Base-by-base conservation (phyloP, 768 basidiomycete genomes). In the Pleurotus salmoneostramineus region DNA sequence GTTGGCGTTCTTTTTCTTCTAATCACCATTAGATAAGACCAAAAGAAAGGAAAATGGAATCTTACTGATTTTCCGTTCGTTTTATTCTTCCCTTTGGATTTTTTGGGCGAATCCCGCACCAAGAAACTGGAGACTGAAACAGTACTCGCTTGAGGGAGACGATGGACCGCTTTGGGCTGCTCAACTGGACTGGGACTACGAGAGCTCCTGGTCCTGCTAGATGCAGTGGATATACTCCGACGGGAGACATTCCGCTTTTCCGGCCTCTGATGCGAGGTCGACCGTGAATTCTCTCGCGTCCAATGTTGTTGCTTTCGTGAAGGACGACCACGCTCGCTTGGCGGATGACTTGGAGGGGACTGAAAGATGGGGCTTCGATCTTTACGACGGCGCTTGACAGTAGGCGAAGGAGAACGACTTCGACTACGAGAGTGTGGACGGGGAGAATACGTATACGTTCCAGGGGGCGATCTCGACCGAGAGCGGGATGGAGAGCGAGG, bases 341-440 rank as follows among this genome's bases (percentile, higher is more conserved):
- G 82, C 6, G 80, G 78, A 42, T 71, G 79, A 63, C 81, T 83
- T 31, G 71, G 78, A 17, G 76, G 68, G 11, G 66, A 55, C 17
- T 21, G 40, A 11, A 40, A 69, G 45, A 68, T 68, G 49, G 79
- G 81, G 66, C 82, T 86, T 7, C 77, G 72, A 58, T 80, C 82
- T 60, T 77, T 76, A 47, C 82, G 79, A 46, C 74, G 77, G 27
- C 78, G 81, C 66, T 85, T 85, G 15, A 75, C 74, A 46, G 88
- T 85, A 57, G 71, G 66, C 36, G 83, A 85, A 42, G 76, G 77
- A 14, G 89, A 87, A 45, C 76, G 80, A 32, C 88, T 89, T 36
- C 83, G 86, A 58, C 81, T 84, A 46, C 81, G 77, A 47, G 85
- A 87, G 21, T 88, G 88, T 42, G 74, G 81, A 49, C 74, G 81